Conservation (phyloP, 352 stramenopile species). For the Pythium biforme region DNA sequence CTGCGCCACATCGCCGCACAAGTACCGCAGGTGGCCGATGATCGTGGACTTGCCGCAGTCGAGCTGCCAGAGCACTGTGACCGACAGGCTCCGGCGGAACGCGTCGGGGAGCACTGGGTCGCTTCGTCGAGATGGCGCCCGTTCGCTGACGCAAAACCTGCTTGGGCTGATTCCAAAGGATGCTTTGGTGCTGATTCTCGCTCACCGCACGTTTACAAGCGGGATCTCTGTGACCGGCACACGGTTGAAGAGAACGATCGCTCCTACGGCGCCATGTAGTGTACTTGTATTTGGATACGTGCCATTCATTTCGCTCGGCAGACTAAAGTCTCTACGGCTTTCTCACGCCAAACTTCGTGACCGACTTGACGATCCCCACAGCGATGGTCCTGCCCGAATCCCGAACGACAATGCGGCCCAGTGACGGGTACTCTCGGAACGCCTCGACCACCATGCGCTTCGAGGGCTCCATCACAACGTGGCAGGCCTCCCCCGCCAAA, state of each 20-base stretch:
- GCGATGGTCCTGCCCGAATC: conserved; percentile 93
- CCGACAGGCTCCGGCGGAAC: neutral
- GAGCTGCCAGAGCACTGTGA: neutral
- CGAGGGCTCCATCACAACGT: conserved; percentile 92
- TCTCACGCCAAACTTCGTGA: no score
- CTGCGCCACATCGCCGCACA: neutral
- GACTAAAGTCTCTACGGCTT: no score
- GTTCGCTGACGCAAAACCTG: no score
- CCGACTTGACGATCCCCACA: conserved; percentile 92
- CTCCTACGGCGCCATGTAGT: no score
- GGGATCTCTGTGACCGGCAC: no score
- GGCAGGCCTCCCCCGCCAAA: conserved; percentile 94
- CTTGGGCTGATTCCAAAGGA: no score
- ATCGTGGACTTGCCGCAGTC: neutral
- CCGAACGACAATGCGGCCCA: conserved; percentile 93
- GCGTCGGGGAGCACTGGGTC: no score
- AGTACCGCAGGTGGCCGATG: neutral
- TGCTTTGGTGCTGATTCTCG: no score
- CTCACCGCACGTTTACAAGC: no score
- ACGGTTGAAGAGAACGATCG: no score
- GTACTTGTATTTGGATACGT: no score
- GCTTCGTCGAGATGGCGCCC: conserved; percentile 16
- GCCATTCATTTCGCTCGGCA: no score
- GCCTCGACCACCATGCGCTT: conserved; percentile 96
- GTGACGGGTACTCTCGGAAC: conserved; percentile 96